Evolutionary conservation across 2,329 filamentous ascomycete species (phyloP).

Genomic region (Onygena corvina): DNA sequence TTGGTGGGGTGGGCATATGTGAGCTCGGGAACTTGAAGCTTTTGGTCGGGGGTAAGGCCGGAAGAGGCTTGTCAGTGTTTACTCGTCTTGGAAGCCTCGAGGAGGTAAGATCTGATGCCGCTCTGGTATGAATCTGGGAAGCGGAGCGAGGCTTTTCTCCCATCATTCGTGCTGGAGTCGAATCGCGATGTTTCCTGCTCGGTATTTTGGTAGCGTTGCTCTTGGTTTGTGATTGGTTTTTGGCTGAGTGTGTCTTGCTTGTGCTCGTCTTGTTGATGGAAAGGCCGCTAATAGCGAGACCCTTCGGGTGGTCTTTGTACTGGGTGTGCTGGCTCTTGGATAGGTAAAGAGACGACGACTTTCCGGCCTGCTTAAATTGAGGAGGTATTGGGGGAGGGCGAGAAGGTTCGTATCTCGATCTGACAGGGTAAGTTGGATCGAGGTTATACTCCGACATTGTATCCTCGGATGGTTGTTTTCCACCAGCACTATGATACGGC

Average conservation of each 20-base stretch:
- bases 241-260: not conserved
- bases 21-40: not conserved
- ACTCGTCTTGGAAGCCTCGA: not conserved
- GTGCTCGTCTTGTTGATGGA: not conserved
- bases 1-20: not conserved
- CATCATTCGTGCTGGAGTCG: not conserved
- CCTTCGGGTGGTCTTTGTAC: not conserved
- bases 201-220: not conserved
- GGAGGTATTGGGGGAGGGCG: not conserved
- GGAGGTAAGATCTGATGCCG: not conserved
- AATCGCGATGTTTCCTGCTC: not conserved
- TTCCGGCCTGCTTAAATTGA: not conserved
- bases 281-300: not conserved
- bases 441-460: not conserved
- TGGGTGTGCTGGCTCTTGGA: not conserved
- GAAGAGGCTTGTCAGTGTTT: not conserved
- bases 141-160: not conserved
- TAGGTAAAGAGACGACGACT: not conserved
- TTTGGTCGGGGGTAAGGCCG: not conserved
- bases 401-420: not conserved
- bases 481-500: not conserved
- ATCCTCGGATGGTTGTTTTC: not conserved
- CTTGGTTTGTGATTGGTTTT: not conserved
- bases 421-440: not conserved
- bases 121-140: not conserved